Percentiles rank a stretch among this genome's conserved stretches.
Conservation (phyloP, 805 yeast species). For the Kazachstania bromeliacearum region DNA sequence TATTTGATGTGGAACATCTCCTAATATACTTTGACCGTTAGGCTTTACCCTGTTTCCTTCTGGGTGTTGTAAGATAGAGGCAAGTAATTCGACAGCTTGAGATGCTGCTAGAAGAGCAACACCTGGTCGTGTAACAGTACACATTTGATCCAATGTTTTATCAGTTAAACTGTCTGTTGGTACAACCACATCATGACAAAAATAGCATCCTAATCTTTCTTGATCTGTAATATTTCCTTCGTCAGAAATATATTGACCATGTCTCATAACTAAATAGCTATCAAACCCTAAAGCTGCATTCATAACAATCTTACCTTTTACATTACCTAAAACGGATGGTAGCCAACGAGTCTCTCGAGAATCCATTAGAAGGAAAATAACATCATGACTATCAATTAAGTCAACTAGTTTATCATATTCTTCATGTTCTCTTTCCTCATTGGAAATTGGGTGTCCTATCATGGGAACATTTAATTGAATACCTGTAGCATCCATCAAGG, state of each 20-base stretch:
- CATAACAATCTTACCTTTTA: conserved; percentile 60
- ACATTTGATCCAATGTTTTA: conserved; percentile 92
- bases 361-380: conserved; percentile 75
- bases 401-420: conserved; percentile 45
- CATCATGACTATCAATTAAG: conserved; percentile 63
- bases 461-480: conserved; percentile 72
- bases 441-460: conserved; percentile 83
- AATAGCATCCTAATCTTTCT: conserved; percentile 79
- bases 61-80: conserved; percentile 63
- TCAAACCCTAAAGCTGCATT: conserved; percentile 96
- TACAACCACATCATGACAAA: conserved; percentile 91
- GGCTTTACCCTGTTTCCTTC: conserved; percentile 27
- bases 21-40: conserved; percentile 37
- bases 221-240: conserved; percentile 17
- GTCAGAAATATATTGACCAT: conserved; percentile 43
- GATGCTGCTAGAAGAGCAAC: conserved; percentile 84
- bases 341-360: conserved; percentile 95
- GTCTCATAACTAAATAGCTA: conserved; percentile 87
- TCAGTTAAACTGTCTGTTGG: conserved; percentile 84
- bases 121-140: conserved; percentile 97
- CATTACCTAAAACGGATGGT: conserved; percentile 77
- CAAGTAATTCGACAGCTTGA: conserved; percentile 73
- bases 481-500: conserved; percentile 62
- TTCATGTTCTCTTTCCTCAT: conserved; percentile 39
- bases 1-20: conserved; percentile 79